Evolutionary conservation across 1,284 basidiomycete genomes (phyloP), one percentile per base, ranked within the genome.

Genomic region (Marasmius tenuissimus): DNA sequence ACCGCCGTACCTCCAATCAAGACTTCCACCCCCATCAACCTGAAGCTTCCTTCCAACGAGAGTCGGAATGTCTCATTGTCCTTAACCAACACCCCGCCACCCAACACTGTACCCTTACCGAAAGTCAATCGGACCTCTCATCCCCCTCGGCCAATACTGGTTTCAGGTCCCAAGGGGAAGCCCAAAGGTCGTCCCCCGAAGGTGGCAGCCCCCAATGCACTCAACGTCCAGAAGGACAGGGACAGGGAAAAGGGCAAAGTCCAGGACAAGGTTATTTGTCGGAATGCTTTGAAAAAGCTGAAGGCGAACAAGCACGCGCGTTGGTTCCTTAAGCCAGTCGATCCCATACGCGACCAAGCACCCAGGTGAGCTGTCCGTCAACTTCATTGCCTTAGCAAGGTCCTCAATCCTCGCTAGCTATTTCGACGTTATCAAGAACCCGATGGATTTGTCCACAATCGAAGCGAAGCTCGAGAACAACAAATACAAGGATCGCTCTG

Each of bases 381-480:
- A 42, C 54, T 58, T 57, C 18, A 49, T 49, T 42, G 60, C 42
- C 47, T 42, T 51, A 33, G 60, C 35, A 65, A 67, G 37, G 63
- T 61, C 27, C 60, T 33, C 11, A 33, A 27, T 38, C 34, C 50
- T 22, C 18, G 8, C 38, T 65, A 95, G 93, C 66, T 98, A 98
- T 75, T 94, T 95, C 69, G 87, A 92, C 58, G 78, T 97, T 61
- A 92, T 99, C 76, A 92, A 93, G 73, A 82, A 91, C 14, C 97
- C 97, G 0, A 98, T 99, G 94, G 97, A 99, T 73, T 80, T 99
- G 12, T 89, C 88, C 55, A 96, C 95, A 0, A 93, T 97, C 78
- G 81, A 83, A 20, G 92, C 92, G 59, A 98, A 97, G 75, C 78
- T 99, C 27, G 89, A 94, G 69, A 87, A 85, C 63, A 95, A 95